Percentiles rank a stretch among this genome's conserved stretches.
Evolutionary conservation across 768 basidiomycete species (phyloP).

Genomic region (Leccinum arenicola): DNA sequence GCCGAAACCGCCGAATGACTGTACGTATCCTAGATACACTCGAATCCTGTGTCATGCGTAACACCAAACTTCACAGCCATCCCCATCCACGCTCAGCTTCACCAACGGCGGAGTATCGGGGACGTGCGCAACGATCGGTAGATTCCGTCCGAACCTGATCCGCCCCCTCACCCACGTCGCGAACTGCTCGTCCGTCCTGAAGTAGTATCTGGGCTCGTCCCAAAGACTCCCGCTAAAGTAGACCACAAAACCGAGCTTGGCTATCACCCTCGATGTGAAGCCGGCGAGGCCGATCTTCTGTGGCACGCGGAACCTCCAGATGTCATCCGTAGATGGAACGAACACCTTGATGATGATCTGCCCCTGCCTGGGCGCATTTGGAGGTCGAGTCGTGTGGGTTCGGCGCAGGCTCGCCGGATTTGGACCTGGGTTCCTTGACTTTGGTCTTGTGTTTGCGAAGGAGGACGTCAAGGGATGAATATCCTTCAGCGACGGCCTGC

Average conservation of each 20-base stretch:
- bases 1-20: not conserved
- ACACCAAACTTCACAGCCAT: conserved; percentile 24
- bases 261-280: conserved; percentile 31
- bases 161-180: conserved; percentile 33
- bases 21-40: not conserved
- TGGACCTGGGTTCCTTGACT: not conserved
- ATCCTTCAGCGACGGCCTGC: conserved; percentile 14
- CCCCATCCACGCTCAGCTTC: conserved; percentile 14
- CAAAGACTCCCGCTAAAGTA: conserved; percentile 32
- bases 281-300: conserved; percentile 27
- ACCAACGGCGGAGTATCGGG: conserved; percentile 15
- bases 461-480: conserved; percentile 15
- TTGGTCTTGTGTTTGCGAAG: conserved; percentile 16
- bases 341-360: conserved; percentile 39
- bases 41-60: not conserved
- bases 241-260: conserved; percentile 37
- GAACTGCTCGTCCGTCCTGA: conserved; percentile 33
- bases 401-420: not conserved
- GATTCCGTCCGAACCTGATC: conserved; percentile 34
- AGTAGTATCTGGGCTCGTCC: conserved; percentile 28
- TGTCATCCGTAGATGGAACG: conserved; percentile 38
- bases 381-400: conserved; percentile 1
- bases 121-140: conserved; percentile 34
- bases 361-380: conserved; percentile 31
- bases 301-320: conserved; percentile 38